phyloP scores from a whole-genome alignment of 1,139 yeast genomes.

The Pichia sp. region DNA sequence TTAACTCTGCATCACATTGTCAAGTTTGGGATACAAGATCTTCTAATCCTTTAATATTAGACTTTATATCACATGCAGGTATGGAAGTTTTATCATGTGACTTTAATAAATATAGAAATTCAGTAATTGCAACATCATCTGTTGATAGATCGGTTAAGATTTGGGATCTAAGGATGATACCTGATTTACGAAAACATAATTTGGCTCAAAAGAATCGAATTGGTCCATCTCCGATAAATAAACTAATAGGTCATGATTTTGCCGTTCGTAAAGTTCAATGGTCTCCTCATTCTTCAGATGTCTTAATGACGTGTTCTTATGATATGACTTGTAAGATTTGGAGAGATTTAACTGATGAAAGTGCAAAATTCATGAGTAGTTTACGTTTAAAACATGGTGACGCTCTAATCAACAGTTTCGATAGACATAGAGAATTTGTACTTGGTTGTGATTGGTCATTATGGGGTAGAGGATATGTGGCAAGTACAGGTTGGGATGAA shows the following conservation, averaged over 20 bases:
- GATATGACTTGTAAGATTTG: slow-evolving; percentile 91
- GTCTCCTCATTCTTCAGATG: slow-evolving; percentile 81
- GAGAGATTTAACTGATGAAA: slow-evolving; percentile 60
- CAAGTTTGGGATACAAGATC: slow-evolving; percentile 82
- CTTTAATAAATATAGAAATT: slow-evolving; percentile 83
- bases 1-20: slow-evolving; percentile 72
- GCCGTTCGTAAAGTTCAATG: slow-evolving; percentile 78
- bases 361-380: slow-evolving; percentile 40
- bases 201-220: slow-evolving; percentile 41
- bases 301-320: slow-evolving; percentile 70
- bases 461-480: slow-evolving; percentile 98
- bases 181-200: slow-evolving; percentile 20
- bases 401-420: slow-evolving; percentile 54
- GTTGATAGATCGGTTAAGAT: slow-evolving; percentile 77
- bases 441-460: slow-evolving; percentile 93
- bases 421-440: slow-evolving; percentile 77
- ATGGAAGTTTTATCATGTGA: slow-evolving; percentile 76
- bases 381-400: slow-evolving; percentile 35
- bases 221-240: slow-evolving; percentile 69
- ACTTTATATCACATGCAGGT: slow-evolving; percentile 69
- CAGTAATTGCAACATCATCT: slow-evolving; percentile 79
- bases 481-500: slow-evolving; percentile 95
- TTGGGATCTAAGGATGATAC: slow-evolving; percentile 82
- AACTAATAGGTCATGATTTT: slow-evolving; percentile 79
- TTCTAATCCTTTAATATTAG: slow-evolving; percentile 54